These are phyloP conservation scores for Lachnellula arida DNA, from an alignment of 2,329 filamentous ascomycete species.

Conservation along the genomic window DNA sequence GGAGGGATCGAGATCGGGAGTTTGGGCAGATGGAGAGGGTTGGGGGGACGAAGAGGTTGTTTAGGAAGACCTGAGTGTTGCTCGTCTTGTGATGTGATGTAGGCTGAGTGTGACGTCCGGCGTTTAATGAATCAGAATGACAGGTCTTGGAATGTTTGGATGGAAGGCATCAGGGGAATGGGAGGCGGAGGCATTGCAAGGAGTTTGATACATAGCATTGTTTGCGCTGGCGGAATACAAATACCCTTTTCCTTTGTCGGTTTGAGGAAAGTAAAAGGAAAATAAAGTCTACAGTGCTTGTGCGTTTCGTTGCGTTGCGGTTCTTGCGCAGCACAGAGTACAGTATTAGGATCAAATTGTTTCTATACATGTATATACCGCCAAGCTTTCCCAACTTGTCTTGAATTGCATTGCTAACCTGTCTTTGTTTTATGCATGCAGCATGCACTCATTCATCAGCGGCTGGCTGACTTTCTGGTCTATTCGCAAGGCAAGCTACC, in stretches of 20 bases:
- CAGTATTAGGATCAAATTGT: too few species aligned
- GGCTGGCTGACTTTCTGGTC: too few species aligned
- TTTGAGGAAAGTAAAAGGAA: too few species aligned
- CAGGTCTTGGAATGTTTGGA: background rate
- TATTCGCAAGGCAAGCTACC: too few species aligned
- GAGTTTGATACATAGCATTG: background rate
- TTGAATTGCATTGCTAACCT: too few species aligned
- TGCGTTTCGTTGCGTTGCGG: too few species aligned
- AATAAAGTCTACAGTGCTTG: too few species aligned
- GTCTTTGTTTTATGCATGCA: too few species aligned
- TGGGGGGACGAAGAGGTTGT: constrained; percentile 68
- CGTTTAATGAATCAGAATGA: background rate
- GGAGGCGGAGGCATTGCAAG: background rate
- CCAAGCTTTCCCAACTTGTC: too few species aligned
- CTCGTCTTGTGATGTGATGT: background rate
- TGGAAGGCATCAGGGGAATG: background rate
- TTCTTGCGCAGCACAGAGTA: too few species aligned
- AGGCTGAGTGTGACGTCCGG: background rate
- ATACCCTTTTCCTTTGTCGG: background rate
- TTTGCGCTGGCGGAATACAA: background rate
- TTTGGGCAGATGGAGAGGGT: constrained; percentile 66
- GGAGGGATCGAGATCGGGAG: constrained; percentile 22
- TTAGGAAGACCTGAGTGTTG: constrained; percentile 31
- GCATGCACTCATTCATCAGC: too few species aligned
- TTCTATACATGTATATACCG: too few species aligned